Conservation (phyloP, 2,329 filamentous ascomycete genomes). For the Plectosphaerella cucumerina region DNA sequence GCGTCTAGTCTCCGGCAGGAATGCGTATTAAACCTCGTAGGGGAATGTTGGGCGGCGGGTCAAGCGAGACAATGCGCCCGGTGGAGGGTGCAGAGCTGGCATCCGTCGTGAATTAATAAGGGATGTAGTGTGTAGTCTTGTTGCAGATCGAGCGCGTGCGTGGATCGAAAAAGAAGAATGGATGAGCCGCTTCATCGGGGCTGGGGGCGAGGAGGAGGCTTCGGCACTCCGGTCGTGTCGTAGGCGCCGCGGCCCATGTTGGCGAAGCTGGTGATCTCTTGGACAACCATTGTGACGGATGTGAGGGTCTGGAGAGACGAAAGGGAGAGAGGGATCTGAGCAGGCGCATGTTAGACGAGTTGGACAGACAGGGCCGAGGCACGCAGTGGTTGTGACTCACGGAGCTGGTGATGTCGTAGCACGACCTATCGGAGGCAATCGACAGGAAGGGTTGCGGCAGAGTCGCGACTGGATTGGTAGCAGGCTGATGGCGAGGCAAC, state of each 20-base stretch:
- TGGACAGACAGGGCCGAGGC: neutral
- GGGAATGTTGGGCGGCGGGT: constrained; percentile 8
- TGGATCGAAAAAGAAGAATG: neutral
- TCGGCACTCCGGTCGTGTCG: constrained; percentile 45
- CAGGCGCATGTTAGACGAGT: constrained; percentile 10
- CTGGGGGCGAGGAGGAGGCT: constrained; percentile 40
- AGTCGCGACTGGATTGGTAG: constrained; percentile 10
- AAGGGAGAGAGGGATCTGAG: neutral
- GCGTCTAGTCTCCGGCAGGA: constrained; percentile 28
- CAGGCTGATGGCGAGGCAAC: constrained; percentile 13
- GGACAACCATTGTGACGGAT: constrained; percentile 28
- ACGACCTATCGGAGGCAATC: constrained; percentile 9
- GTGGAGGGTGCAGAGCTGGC: neutral
- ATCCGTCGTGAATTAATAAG: constrained; percentile 7
- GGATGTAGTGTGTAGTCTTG: neutral
- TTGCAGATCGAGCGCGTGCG: neutral
- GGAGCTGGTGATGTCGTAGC: constrained; percentile 9
- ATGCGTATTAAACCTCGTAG: constrained; percentile 29
- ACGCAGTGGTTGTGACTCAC: constrained; percentile 15
- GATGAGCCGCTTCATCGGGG: constrained; percentile 24
- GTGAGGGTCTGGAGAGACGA: neutral
- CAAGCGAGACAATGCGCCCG: neutral
- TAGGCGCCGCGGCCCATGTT: constrained; percentile 50
- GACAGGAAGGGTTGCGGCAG: constrained; percentile 5
- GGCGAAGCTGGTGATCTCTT: constrained; percentile 23